Evolutionary conservation across 345 rosid genomes (phyloP), one percentile per base, ranked within the genome.

Genomic region (Garcia nutans): DNA sequence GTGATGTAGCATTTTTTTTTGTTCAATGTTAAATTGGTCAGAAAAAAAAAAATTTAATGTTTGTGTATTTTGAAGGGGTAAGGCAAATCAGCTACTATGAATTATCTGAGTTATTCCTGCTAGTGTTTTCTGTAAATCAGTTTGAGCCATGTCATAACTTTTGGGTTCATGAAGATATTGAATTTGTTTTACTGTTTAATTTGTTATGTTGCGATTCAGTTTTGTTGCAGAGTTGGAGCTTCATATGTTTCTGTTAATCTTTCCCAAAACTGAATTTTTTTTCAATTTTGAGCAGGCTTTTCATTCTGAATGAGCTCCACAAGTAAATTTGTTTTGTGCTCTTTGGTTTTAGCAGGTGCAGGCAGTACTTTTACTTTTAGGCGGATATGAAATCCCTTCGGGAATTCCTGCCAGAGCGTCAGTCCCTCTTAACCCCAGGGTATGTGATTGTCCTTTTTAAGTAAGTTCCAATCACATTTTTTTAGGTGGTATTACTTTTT

Each of bases 311-410:
- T 12, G 26, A 70, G 28, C 45, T 61, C n/a, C 24, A 24, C 41
- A 60, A 23, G 2, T 50, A 20, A 52, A n/a, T 42, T 31, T 41
- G 19, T 20, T 26, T 23, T 72, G 37, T 26, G 20, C 15, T 66
- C 33, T 22, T 26, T 70, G 10, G 56, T 15, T 37, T 42, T 62
- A 33, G 17, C 79, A 86, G 88, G 88, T 86, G n/a, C 88, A 83
- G 68, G 88, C 85, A 37, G 88, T 86, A 19, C 72, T 86, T 63
- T 76, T 86, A 69, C 85, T 83, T 71, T 80, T 86, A 60, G 88
- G 88, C 19, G 88, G 85, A 63, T 77, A 73, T 72, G 86, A 86
- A 78, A 72, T 82, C 56, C 88, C 88, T 62, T 74, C 85, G n/a
- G 86, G 77, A 37, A 77, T 83, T 81, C 88, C 85, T 33, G 68